phyloP scores from a whole-genome alignment of 768 basidiomycete species.

The Postia placenta region DNA sequence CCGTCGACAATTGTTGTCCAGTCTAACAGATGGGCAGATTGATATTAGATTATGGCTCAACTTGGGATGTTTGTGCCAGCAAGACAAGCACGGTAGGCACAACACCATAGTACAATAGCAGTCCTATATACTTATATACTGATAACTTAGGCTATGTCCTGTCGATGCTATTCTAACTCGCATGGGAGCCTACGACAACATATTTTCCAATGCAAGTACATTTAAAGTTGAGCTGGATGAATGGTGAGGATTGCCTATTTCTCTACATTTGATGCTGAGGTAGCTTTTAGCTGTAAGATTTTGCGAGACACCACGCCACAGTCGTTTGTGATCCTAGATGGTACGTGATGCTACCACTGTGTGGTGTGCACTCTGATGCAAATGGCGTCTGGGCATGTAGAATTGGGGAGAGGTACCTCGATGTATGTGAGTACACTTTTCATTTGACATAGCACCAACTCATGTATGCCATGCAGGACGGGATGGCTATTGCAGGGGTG shows the following conservation, averaged over 20 bases:
- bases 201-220: constrained; percentile 90
- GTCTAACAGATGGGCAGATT: background rate
- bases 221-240: constrained; percentile 99
- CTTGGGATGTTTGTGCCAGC: constrained; percentile 96
- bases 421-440: constrained; percentile 59
- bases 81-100: constrained; percentile 69
- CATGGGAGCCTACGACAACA: constrained; percentile 98
- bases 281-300: constrained; percentile 73
- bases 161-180: constrained; percentile 91
- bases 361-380: background rate
- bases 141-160: constrained; percentile 85
- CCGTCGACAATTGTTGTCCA: background rate
- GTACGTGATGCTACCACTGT: constrained; percentile 33
- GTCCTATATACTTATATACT: constrained; percentile 50
- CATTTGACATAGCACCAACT: background rate
- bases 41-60: constrained; percentile 77
- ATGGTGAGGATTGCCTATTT: constrained; percentile 46
- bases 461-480: constrained; percentile 52
- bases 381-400: constrained; percentile 84
- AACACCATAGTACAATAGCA: constrained; percentile 12
- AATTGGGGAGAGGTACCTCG: no score
- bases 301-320: constrained; percentile 89
- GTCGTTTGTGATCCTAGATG: constrained; percentile 92
- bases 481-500: constrained; percentile 97
- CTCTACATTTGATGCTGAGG: background rate